These are phyloP conservation scores for Jaltomata sinuosa DNA, from an alignment of 257 asterid species.

Conservation along the genomic window DNA sequence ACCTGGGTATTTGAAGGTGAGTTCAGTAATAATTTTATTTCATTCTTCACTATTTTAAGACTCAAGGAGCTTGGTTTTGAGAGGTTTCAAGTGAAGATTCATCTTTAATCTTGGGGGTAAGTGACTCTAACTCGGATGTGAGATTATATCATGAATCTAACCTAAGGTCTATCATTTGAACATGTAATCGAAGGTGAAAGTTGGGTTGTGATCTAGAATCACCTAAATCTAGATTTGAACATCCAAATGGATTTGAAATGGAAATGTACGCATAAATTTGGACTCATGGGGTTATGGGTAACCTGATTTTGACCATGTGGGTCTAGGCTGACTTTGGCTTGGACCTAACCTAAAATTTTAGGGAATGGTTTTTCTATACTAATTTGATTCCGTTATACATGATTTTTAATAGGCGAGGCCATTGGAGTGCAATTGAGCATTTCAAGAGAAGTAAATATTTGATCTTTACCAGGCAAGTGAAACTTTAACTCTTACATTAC, in stretches of 20 bases:
- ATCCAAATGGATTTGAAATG: background rate
- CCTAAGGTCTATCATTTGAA: background rate
- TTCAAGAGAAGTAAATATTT: too few relatives aligned
- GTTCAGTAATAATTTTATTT: background rate
- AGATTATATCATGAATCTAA: background rate
- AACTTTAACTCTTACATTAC: too few relatives aligned
- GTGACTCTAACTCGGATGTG: background rate
- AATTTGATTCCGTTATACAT: too few relatives aligned
- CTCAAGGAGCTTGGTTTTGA: background rate
- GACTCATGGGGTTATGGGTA: too few relatives aligned
- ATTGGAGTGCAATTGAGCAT: too few relatives aligned
- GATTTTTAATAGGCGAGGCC: too few relatives aligned
- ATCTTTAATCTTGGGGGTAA: background rate
- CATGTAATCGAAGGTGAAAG: background rate
- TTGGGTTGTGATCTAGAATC: background rate
- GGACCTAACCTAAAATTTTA: too few relatives aligned
- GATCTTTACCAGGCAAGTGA: too few relatives aligned
- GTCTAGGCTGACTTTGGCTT: too few relatives aligned
- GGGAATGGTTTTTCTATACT: too few relatives aligned
- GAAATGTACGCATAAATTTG: background rate
- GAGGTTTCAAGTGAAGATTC: background rate
- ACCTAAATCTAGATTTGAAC: background rate
- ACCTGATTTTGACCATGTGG: too few relatives aligned
- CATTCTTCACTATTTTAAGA: background rate
- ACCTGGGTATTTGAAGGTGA: background rate